Evolutionary conservation across 306 rosid species (phyloP), one percentile per base, ranked within the genome.

Genomic region (Cucumis melo): DNA sequence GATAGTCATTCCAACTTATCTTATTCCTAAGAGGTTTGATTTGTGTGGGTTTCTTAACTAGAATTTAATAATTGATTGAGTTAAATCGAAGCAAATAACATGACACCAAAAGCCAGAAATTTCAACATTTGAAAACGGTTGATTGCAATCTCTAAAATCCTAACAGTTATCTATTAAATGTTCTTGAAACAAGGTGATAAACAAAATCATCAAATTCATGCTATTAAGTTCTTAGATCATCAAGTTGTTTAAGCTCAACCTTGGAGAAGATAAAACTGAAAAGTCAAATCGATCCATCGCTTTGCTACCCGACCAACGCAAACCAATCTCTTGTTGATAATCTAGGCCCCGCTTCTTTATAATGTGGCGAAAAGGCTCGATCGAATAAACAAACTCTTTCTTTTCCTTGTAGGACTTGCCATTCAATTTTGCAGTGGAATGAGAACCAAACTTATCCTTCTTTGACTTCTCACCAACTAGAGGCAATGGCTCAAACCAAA

Each of bases 401-500:
- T 83, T 84, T 42, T 87, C 83, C 66, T 78, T 78, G 41, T 76
- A 66, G 4, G 71, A 64, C 48, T 64, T 64, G 44, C 23, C 70
- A 14, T 10, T 20, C 39, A 13, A 2, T 29, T 75, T 59, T 21
- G 59, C 4, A 29, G 19, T 34, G 23, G 54, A 12, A 17, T 29
- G 67, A 13, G 53, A n/a, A 21, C 21, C 6, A 1, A 54, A 62
- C 3, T 14, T 5, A 16, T 58, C 71, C 10, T 14, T 73, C 79
- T 59, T 53, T n/a, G 68, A 32, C 80, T 79, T 81, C 70, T 82
- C 88, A 82, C 73, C 53, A 44, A 16, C 39, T 53, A 75, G 15
- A 8, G 90, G 90, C 55, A 82, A 59, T 41, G 86, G 87, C 62
- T 83, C 82, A 81, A 83, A 87, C 88, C 91, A 84, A 36, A 84